These are phyloP conservation scores for Bombardia bombarda DNA, from an alignment of 495 filamentous ascomycete genomes.

Conservation along the genomic window DNA sequence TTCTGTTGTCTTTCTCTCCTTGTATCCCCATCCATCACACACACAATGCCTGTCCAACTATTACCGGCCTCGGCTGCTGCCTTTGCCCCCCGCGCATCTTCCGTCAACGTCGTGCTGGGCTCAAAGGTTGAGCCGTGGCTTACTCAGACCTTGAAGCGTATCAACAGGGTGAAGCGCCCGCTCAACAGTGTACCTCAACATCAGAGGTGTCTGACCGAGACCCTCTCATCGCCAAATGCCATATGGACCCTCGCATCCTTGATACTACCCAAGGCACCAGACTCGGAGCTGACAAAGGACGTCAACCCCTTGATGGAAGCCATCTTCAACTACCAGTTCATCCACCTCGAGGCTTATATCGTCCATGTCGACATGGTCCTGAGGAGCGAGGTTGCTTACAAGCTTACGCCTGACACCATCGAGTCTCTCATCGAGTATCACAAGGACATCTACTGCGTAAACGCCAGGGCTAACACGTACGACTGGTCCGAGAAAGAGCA, in stretches of 20 bases:
- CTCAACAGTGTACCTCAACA: conserved; percentile 97
- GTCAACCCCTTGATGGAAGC: conserved; percentile 84
- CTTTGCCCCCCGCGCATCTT: conserved; percentile 83
- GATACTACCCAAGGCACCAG: conserved; percentile 87
- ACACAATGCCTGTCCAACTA: conserved; percentile 81
- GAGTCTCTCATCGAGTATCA: conserved; percentile 92
- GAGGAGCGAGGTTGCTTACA: conserved; percentile 95
- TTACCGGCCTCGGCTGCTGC: conserved; percentile 92
- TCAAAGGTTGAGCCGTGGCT: conserved; percentile 96
- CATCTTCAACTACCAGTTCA: conserved; percentile 86
- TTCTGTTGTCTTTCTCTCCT: conserved; percentile 24
- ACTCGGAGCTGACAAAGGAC: conserved; percentile 78
- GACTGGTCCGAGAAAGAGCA: conserved; percentile 95
- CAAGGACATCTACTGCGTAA: conserved; percentile 90
- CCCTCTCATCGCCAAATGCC: conserved; percentile 79
- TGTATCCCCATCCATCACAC: conserved; percentile 13
- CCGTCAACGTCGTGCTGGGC: conserved; percentile 91
- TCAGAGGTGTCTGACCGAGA: conserved; percentile 93
- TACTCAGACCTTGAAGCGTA: conserved; percentile 91
- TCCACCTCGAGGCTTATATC: conserved; percentile 95
- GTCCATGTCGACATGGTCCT: conserved; percentile 99
- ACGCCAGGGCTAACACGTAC: conserved; percentile 82
- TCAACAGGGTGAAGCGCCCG: conserved; percentile 95
- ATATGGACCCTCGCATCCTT: conserved; percentile 95
- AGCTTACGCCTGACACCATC: conserved; percentile 96